Evolutionary conservation across 2,329 filamentous ascomycete species (phyloP), one percentile per base, ranked within the genome.

Genomic region (Stachybotrys chartarum): DNA sequence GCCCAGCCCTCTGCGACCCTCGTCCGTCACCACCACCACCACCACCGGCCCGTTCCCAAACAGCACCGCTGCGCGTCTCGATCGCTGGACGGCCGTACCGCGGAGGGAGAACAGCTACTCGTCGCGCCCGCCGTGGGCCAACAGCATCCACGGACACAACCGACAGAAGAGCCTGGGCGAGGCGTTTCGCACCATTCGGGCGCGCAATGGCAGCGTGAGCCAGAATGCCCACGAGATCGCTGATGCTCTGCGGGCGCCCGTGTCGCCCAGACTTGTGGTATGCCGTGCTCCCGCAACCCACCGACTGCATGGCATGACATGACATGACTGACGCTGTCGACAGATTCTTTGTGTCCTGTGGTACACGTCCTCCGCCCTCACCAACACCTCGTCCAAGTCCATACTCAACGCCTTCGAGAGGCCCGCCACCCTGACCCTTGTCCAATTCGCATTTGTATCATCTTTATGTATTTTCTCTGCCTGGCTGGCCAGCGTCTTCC

Each of bases 371-470:
- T 97, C 93, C 48, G 94, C 95, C 59, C 78, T 97, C 63, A 97
- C 94, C 59, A 99, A 97, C 70, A 97, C 94, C 2, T 97, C 94
- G 30, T 97, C 94, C 53, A 99, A 99, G 75, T 90, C 93, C 17
- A 99, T 99, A 66, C 79, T 97, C 58, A 97, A 91, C 62, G 89
- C 90, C 48, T 90, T 97, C 61, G 85, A 90, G 56, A 94, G 91
- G 72, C 93, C 93, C 1, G 88, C 94, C 35, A 97, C 93, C 18
- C 81, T 97, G 64, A 97, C 93, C 1, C 80, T 96, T 56, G 80
- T 96, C 53, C 94, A 99, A 78, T 99, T 99, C 74, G 88, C 85
- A 56, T 92, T 97, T 65, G 93, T 99, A 46, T 90, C 90, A 11
- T 84, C 86, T 55, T 94, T 91, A 78, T 99, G 94, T 72, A 69